Evolutionary conservation across 768 basidiomycete genomes (phyloP), one percentile per base, ranked within the genome.

Genomic region (Lyophyllum atratum): DNA sequence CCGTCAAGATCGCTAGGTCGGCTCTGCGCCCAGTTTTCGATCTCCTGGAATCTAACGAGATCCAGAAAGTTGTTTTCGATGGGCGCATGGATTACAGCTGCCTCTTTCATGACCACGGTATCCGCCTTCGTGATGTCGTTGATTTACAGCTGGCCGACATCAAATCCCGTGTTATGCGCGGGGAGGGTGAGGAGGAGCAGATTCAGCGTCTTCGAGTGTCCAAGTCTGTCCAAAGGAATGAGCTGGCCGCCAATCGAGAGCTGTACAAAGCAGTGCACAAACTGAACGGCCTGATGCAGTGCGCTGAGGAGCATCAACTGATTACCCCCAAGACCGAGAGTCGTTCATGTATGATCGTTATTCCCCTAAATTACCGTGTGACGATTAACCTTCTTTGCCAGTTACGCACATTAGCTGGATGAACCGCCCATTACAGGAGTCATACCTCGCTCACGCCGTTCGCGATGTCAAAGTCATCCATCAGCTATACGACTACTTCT

Each of bases 141-240:
- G 64, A 62, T 44, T n/a, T 64, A 4, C 64, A 65, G 29, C 53
- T 65, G 39, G 61, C 54, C 11, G 64, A 65, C 37, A 44, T 65
- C 25, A 29, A 55, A 17, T 65, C 64, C 2, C 58, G 61, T 25
- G 14, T 21, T 5, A 22, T 33, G 10, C 29, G 54, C 25, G 58
- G 26, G 5, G 48, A 54, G 26, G 15, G 42, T 1, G 19, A 53
- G 8, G 25, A 24, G n/a, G 14, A 29, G 29, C 43, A 44, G 29
- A 21, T 51, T 14, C 8, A 21, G 12, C 25, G 40, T 15, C 51
- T 58, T 33, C 9, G 10, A 37, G 34, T 21, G 22, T 17, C 29
- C 47, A 8, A n/a, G n/a, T n/a, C n/a, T 22, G 24, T 7, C 3
- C n/a, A 22, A 19, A 21, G 17, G 25, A n/a, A n/a, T 34, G 6